Conservation (phyloP, 352 stramenopile species). For the Phytophthora cactorum region DNA sequence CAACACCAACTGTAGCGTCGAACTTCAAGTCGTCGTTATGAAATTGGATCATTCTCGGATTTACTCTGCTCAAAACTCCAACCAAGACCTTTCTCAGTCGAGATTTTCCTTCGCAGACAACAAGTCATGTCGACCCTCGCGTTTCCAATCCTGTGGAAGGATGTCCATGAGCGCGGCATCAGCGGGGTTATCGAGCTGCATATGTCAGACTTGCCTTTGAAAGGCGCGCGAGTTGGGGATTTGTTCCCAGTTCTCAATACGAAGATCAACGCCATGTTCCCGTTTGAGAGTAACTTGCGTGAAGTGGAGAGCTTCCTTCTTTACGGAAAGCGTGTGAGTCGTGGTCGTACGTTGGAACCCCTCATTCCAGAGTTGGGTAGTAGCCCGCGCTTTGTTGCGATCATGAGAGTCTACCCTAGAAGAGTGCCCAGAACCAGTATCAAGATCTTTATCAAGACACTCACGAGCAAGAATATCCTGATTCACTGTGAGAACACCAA, state of each 20-base stretch:
- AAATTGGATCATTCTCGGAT: no score
- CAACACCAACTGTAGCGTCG: no score
- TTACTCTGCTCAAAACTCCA: no score
- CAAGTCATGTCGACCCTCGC: neutral
- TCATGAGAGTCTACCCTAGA: neutral
- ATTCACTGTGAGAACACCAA: constrained; percentile 1
- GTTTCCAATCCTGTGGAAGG: constrained; percentile 4
- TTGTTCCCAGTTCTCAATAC: constrained; percentile 5
- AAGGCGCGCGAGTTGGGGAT: neutral
- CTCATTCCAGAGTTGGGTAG: constrained; percentile 16
- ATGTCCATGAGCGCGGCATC: neutral
- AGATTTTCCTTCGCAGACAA: no score
- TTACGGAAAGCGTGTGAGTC: constrained; percentile 1
- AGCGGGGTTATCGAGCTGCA: neutral
- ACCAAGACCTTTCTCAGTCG: no score
- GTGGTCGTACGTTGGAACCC: neutral
- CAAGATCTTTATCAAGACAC: constrained; percentile 6
- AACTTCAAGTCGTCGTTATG: no score
- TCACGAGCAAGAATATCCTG: neutral
- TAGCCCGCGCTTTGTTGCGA: constrained; percentile 13
- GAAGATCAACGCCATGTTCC: neutral
- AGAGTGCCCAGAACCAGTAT: neutral
- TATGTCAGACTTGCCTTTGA: neutral
- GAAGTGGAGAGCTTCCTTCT: constrained; percentile 5
- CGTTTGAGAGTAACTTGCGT: neutral